Conservation (phyloP, 495 filamentous ascomycete genomes). For the Aspergillus cristatus region DNA sequence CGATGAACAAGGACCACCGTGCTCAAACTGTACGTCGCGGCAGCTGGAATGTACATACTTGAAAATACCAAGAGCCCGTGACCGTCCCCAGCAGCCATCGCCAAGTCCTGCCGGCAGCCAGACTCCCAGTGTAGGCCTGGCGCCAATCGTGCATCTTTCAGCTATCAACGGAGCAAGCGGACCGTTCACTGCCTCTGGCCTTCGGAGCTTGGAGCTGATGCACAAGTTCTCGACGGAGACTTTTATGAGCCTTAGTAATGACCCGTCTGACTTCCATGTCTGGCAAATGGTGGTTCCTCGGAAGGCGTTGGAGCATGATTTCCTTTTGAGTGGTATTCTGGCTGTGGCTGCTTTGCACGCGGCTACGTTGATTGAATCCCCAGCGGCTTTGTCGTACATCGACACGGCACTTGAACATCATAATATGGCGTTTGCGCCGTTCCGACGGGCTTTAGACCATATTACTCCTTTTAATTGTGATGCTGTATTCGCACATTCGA, state of each 20-base stretch:
- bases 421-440: conserved; percentile 36
- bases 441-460: conserved; percentile 35
- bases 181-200: conserved; percentile 12
- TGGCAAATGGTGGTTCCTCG: conserved; percentile 38
- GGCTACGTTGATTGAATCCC: conserved; percentile 27
- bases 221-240: conserved; percentile 36
- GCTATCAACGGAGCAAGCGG: too few relatives aligned
- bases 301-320: conserved; percentile 40
- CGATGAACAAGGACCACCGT: conserved; percentile 36
- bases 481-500: conserved; percentile 44
- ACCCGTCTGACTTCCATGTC: conserved; percentile 15
- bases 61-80: conserved; percentile 16
- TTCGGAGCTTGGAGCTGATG: conserved; percentile 32
- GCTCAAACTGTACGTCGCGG: conserved; percentile 34
- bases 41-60: conserved; percentile 31
- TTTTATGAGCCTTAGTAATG: conserved; percentile 24
- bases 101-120: not conserved
- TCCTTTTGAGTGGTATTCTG: conserved; percentile 47
- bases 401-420: conserved; percentile 42
- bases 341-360: conserved; percentile 46
- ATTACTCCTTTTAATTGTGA: conserved; percentile 39
- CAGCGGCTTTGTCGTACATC: conserved; percentile 34
- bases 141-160: too few relatives aligned
- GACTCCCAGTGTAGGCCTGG: too few relatives aligned
- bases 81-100: conserved; percentile 4